Evolutionary conservation across 177 flowering plant species (phyloP).

Genomic region (Vitis hybrid): DNA sequence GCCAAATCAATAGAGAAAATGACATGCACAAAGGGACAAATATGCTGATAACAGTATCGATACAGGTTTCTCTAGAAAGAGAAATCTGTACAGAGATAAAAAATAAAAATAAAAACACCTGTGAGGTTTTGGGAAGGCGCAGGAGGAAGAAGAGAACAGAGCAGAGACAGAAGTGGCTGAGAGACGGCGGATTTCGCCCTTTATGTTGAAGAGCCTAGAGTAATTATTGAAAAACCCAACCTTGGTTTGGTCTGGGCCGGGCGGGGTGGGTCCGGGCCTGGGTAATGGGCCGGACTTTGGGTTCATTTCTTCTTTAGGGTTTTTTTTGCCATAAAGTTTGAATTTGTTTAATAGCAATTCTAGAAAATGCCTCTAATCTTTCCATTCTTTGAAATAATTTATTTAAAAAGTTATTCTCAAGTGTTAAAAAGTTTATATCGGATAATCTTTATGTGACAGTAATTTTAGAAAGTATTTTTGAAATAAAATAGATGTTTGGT

Average conservation of each 20-base stretch:
- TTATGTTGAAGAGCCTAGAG: not conserved
- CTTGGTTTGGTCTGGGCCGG: not conserved
- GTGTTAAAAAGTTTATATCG: too few species aligned
- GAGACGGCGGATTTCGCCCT: slow-evolving; percentile 29
- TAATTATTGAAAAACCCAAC: not conserved
- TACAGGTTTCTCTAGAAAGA: not conserved
- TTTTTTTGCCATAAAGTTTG: too few species aligned
- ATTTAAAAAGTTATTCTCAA: too few species aligned
- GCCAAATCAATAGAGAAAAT: not conserved
- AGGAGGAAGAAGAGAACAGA: not conserved
- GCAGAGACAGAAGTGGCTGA: slow-evolving; percentile 13
- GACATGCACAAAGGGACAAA: not conserved
- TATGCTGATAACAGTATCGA: not conserved
- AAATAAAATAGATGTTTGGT: too few species aligned
- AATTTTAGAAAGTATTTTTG: too few species aligned
- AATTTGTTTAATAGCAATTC: too few species aligned
- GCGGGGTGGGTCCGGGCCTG: not conserved
- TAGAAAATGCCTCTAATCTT: too few species aligned
- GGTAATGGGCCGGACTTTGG: too few species aligned
- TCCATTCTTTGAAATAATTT: too few species aligned
- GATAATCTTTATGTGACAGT: too few species aligned
- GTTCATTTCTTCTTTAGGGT: too few species aligned
- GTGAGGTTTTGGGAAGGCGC: slow-evolving; percentile 19
- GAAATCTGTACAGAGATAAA: not conserved
- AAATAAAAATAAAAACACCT: slow-evolving; percentile 2